Evolutionary conservation across 2,329 filamentous ascomycete genomes (phyloP).

Genomic region (Fonsecaea multimorphosa): DNA sequence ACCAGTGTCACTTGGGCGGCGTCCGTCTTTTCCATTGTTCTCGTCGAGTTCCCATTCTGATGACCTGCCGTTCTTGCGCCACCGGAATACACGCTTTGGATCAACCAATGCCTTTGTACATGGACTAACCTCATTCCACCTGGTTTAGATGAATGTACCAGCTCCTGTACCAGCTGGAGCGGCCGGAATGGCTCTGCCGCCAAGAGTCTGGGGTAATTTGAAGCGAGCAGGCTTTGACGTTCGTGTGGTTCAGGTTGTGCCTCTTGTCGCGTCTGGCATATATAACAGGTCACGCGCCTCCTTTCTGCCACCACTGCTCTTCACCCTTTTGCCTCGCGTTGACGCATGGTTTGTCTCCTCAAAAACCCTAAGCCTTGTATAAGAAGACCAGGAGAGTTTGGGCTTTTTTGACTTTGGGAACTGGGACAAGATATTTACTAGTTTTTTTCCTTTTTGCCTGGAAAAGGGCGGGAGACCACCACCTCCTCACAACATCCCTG

Average conservation of each 20-base stretch:
- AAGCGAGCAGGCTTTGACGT: neutral
- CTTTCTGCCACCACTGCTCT: too few species aligned
- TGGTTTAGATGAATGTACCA: neutral
- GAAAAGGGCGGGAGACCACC: neutral
- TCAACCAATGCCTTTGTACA: neutral
- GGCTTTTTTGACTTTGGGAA: too few species aligned
- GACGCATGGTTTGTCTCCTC: too few species aligned
- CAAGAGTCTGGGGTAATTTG: conserved; percentile 16
- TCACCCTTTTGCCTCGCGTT: too few species aligned
- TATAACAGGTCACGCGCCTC: conserved; percentile 14
- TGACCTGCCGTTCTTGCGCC: neutral
- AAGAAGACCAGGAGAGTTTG: too few species aligned
- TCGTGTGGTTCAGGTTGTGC: neutral
- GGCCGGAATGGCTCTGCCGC: conserved; percentile 4
- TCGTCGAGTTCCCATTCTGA: neutral
- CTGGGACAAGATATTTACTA: too few species aligned
- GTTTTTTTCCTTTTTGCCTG: too few species aligned
- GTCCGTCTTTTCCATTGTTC: neutral
- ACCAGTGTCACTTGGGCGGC: neutral
- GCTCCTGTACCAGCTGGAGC: neutral
- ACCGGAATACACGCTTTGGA: neutral
- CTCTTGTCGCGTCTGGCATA: neutral
- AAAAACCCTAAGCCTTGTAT: too few species aligned
- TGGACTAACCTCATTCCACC: neutral
- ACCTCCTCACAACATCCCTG: neutral